These are phyloP conservation scores for Metschnikowia gelsemii DNA, from an alignment of 805 yeast genomes.

Conservation along the genomic window DNA sequence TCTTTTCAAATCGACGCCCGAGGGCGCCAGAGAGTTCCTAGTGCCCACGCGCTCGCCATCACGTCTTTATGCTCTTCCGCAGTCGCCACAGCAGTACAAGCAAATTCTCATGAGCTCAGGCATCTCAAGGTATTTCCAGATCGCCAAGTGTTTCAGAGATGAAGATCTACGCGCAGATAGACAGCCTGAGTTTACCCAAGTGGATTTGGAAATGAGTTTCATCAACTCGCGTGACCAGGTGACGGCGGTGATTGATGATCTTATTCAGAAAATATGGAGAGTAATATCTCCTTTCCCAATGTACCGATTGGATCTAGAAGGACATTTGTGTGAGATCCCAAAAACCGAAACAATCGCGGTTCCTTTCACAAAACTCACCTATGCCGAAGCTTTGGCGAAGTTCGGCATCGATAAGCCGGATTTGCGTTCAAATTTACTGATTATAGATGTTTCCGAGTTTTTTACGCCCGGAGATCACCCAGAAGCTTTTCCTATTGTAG, in stretches of 20 bases:
- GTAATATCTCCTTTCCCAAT: slow-evolving; percentile 41
- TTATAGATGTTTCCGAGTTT: slow-evolving; percentile 47
- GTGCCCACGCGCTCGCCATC: slow-evolving; percentile 78
- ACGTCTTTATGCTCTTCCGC: slow-evolving; percentile 85
- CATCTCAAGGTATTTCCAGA: slow-evolving; percentile 77
- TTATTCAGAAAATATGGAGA: slow-evolving; percentile 58
- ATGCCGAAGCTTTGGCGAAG: slow-evolving; percentile 62
- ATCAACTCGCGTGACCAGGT: slow-evolving; percentile 66
- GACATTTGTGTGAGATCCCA: slow-evolving; percentile 26
- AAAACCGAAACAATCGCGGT: neutral
- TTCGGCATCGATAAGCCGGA: slow-evolving; percentile 97
- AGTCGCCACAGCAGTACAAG: slow-evolving; percentile 96
- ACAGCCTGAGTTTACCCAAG: slow-evolving; percentile 96
- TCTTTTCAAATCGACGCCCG: slow-evolving; percentile 93
- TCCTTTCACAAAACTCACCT: slow-evolving; percentile 48
- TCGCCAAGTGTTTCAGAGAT: slow-evolving; percentile 93
- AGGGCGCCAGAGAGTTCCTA: slow-evolving; percentile 93
- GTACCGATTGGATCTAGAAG: slow-evolving; percentile 35
- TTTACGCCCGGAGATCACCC: slow-evolving; percentile 32
- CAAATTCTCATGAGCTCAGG: slow-evolving; percentile 96
- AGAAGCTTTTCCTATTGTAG: slow-evolving; percentile 63
- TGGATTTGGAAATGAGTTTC: slow-evolving; percentile 94
- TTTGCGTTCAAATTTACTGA: slow-evolving; percentile 58
- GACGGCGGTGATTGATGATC: slow-evolving; percentile 56
- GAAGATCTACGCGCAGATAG: slow-evolving; percentile 93